Base-by-base conservation (phyloP, 164 flowering plant species). In the Nymphaea thermarum region DNA sequence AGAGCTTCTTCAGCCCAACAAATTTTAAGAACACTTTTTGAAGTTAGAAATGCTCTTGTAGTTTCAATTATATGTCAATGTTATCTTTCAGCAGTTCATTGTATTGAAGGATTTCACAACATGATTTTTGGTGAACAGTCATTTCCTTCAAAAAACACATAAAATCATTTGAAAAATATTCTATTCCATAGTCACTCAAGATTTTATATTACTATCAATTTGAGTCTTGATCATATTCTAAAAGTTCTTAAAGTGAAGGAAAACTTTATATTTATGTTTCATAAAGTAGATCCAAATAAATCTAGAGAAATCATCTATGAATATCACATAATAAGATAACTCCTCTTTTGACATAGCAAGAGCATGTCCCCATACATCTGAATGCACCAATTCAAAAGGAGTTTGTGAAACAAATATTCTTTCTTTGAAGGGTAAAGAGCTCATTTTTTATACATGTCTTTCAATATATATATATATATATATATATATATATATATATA, bases 301-400 rank as follows among this genome's bases (percentile, higher is more conserved):
- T 25, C 64, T 11, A 1, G 64, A 62, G 18, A 11, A 17, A 62
- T 62, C 36, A 62, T 62, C 64, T 11, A 62, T 62, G 18, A 62
- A 62, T 18, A 18, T 62, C n/a, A 2, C 25, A 62, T 14, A 62
- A 25, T 2, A 62, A 62, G 8, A 25, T 1, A 11, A 62, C 16
- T 25, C 64, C 16, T 1, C 36, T 1, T 6, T 14, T 14, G 64
- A 62, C 18, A 6, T 62, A 11, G 6, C 36, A 14, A 25, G 64
- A 18, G 64, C 64, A 14, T 1, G 64, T 6, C 64, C 2, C 64
- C 64, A n/a, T n/a, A n/a, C n/a, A n/a, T n/a, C n/a, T n/a, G n/a
- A n/a, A n/a, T 62, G 64, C 12, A 62, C 60, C 60, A 55, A 55
- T 8, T 55, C 60, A 55, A 55, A 55, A 55, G 60, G 60, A 55